Base-by-base conservation (phyloP, 1,284 basidiomycete species). In the Flammula alnicola region DNA sequence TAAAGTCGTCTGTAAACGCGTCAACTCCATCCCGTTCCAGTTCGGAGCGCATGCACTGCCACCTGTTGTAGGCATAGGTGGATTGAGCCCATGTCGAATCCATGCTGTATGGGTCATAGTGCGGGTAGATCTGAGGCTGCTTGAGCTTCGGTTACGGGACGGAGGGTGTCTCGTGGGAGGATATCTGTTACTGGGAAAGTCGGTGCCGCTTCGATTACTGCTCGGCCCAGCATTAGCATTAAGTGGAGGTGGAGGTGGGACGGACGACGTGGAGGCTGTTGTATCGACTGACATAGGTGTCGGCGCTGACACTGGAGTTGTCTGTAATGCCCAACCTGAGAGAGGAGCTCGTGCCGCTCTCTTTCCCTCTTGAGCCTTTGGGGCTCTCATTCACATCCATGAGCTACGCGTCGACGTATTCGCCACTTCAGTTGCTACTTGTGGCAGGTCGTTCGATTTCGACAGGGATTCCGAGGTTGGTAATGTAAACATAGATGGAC, bases 1-100 rank as follows among this genome's bases (percentile, higher is more conserved):
- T 84, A 62, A 90, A 90, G 63, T 91, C 88, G 44, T 91, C 88
- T 0, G 88, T 90, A 60, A 91, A 85, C 9, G 76, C 78, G 30
- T 83, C 82, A 83, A 78, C 43, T 80, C 80, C 65, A 78, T 77
- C 41, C 68, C 63, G 17, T 42, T 65, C 14, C 61, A n/a, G n/a
- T n/a, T n/a, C n/a, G n/a, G n/a, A n/a, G n/a, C n/a, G n/a, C n/a
- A n/a, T n/a, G n/a, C n/a, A n/a, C n/a, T n/a, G n/a, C n/a, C n/a
- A n/a, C n/a, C n/a, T n/a, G n/a, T n/a, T n/a, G n/a, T 78, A 79
- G 12, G 72, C 67, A 16, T 66, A 64, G 1, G 60, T 52, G 29
- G 60, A 58, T 35, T 74, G 73, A 11, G 69, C 49, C 79, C 81
- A 84, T 1, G 70, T 49, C 12, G 67, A 44, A 46, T 75, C 72